Evolutionary conservation across 495 filamentous ascomycete genomes (phyloP).

Genomic region (Trichoderma virens): DNA sequence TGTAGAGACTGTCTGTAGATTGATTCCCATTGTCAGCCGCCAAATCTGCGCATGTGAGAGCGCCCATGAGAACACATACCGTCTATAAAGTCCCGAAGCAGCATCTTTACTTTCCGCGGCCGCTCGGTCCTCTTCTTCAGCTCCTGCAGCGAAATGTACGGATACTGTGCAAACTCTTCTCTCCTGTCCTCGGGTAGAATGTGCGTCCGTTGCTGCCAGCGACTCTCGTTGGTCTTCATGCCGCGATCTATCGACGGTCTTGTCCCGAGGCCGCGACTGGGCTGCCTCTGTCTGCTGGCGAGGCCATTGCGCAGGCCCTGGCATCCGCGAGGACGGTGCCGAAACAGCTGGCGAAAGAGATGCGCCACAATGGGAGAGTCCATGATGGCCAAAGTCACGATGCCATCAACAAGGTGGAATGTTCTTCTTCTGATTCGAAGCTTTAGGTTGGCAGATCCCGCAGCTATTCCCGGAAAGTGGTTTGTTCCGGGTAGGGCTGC

Average conservation of each 20-base stretch:
- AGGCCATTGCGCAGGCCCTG: slow-evolving; percentile 33
- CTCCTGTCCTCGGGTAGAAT: slow-evolving; percentile 64
- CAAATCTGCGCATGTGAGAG: too few relatives aligned
- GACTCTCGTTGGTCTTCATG: slow-evolving; percentile 33
- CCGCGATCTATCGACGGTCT: slow-evolving; percentile 16
- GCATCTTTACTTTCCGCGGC: slow-evolving; percentile 88
- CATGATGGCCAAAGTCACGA: slow-evolving; percentile 44
- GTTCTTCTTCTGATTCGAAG: too few relatives aligned
- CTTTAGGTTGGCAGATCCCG: neutral
- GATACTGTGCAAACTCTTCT: slow-evolving; percentile 71
- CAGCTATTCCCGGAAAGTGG: neutral
- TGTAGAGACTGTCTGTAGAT: slow-evolving; percentile 80
- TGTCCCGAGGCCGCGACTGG: neutral
- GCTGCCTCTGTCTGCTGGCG: neutral
- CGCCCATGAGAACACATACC: slow-evolving; percentile 55
- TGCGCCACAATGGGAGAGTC: slow-evolving; percentile 71
- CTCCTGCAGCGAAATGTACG: slow-evolving; percentile 73
- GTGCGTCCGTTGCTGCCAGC: slow-evolving; percentile 77
- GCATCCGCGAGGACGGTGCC: slow-evolving; percentile 58
- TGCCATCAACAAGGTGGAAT: neutral
- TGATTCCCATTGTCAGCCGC: slow-evolving; percentile 6
- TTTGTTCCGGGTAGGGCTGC: slow-evolving; percentile 14
- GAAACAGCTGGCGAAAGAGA: slow-evolving; percentile 77
- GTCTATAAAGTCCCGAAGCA: slow-evolving; percentile 94
- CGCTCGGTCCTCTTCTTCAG: slow-evolving; percentile 63